Evolutionary conservation across 73 alveolate species (phyloP).

Genomic region (Tetrahymena malaccensis): DNA sequence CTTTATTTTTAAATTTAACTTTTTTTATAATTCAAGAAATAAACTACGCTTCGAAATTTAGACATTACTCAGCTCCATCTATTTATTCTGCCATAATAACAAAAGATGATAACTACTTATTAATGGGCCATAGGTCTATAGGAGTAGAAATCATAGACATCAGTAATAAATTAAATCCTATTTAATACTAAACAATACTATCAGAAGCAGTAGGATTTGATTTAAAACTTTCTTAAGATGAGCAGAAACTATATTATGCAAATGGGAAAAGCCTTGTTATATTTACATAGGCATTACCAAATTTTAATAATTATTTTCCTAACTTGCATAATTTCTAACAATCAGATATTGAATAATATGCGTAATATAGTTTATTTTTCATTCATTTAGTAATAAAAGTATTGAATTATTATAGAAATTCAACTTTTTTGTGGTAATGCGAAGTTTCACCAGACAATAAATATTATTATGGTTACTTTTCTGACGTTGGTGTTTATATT

Average conservation of each 20-base stretch:
- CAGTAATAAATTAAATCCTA: background rate
- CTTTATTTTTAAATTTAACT: too few species aligned
- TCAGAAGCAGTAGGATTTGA: background rate
- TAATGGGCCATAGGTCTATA: background rate
- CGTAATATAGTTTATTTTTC: background rate
- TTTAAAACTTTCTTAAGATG: background rate
- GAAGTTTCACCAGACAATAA: background rate
- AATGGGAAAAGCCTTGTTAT: background rate
- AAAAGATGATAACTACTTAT: background rate
- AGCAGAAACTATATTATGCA: background rate
- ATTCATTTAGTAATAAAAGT: too few species aligned
- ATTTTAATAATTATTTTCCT: background rate
- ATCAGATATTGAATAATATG: background rate
- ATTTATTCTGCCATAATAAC: background rate
- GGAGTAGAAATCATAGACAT: background rate
- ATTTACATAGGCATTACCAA: background rate
- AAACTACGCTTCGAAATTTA: background rate
- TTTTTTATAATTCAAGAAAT: too few species aligned
- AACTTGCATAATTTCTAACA: background rate
- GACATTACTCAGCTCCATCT: background rate
- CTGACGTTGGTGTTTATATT: background rate
- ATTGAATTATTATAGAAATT: too few species aligned
- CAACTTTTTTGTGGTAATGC: background rate
- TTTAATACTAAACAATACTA: background rate
- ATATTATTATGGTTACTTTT: background rate